Evolutionary conservation across 23 red algal genomes (phyloP).

Genomic region (Rhodosorus marinus): DNA sequence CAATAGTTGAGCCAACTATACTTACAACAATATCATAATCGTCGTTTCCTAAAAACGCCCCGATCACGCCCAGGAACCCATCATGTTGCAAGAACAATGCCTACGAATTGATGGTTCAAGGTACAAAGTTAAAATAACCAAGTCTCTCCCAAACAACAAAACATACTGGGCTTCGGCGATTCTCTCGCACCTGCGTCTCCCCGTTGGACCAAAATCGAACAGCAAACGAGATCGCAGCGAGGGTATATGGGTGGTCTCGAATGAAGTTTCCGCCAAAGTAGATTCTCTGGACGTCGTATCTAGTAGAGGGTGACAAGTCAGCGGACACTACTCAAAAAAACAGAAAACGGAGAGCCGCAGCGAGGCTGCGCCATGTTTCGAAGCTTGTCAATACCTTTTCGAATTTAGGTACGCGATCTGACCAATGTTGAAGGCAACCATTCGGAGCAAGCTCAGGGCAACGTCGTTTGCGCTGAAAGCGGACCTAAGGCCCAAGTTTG

Average conservation of each 20-base stretch:
- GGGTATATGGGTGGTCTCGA: conserved; percentile 78
- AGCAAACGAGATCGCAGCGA: conserved; percentile 74
- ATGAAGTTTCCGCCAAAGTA: conserved; percentile 99
- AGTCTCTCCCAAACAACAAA: too few relatives aligned
- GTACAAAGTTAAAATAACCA: too few relatives aligned
- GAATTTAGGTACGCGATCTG: conserved; percentile 85
- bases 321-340: background rate
- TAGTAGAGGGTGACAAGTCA: background rate
- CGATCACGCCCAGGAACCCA: conserved; percentile 80
- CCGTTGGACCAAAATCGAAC: conserved; percentile 78
- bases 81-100: conserved; percentile 87
- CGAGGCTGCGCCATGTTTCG: too few relatives aligned
- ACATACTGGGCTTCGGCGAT: too few relatives aligned
- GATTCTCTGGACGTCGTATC: conserved; percentile 50
- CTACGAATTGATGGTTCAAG: too few relatives aligned
- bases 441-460: conserved; percentile 58
- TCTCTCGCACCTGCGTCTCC: conserved; percentile 63
- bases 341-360: background rate
- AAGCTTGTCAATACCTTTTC: too few relatives aligned
- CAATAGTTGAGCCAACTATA: too few relatives aligned
- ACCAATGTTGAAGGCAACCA: conserved; percentile 89
- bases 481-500: conserved; percentile 17
- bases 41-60: conserved; percentile 25
- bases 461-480: conserved; percentile 65
- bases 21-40: too few relatives aligned